Base-by-base conservation (phyloP, 225 moss, liverwort and hornwort genomes). In the Ulota crispa region DNA sequence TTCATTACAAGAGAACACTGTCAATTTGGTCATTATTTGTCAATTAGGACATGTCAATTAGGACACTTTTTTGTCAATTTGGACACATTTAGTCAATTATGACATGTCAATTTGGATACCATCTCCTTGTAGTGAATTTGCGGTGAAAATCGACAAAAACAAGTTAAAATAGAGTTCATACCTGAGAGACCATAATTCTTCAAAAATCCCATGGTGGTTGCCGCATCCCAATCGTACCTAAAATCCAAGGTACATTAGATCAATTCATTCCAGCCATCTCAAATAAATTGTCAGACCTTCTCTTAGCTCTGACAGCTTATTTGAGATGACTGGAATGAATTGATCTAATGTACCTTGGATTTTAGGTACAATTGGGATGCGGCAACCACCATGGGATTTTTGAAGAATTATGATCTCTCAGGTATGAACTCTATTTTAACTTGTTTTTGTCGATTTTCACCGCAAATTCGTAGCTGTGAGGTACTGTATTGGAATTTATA, bases 191-290 rank as follows among this genome's bases (percentile, higher is more conserved):
- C 94, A 26, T 95, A 97, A 55, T 91, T 95, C 83, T 89, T 95
- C 71, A 97, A 81, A 61, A 97, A 97, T 70, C 92, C 93, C 87
- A 94, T 95, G 54, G 97, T 87, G 52, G 95, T 97, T 80, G 95
- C 94, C 50, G 97, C 97, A 90, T 97, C 97, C 95, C 95, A 97
- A 84, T 97, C 95, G 68, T 97, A 97, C 87, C 97, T 97, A 81
- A 15, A 54, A 63, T 60, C n/a, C 68, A 55, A 80, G 75, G 41
- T 54, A 73, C n/a, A 31, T 59, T 21, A 12, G 19, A 62, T 85
- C 34, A 42, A 39, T 26, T 70, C 57, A 54, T 78, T 28, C 41
- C 39, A 14, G 39, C 26, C 18, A 18, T 12, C 69, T 36, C n/a
- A 21, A 8, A 64, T 54, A 31, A 14, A n/a, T 23, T 31, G 15